Percentiles rank a stretch among this genome's conserved stretches.
Evolutionary conservation across 83 land plant species (phyloP).

Genomic region (Picea abies): DNA sequence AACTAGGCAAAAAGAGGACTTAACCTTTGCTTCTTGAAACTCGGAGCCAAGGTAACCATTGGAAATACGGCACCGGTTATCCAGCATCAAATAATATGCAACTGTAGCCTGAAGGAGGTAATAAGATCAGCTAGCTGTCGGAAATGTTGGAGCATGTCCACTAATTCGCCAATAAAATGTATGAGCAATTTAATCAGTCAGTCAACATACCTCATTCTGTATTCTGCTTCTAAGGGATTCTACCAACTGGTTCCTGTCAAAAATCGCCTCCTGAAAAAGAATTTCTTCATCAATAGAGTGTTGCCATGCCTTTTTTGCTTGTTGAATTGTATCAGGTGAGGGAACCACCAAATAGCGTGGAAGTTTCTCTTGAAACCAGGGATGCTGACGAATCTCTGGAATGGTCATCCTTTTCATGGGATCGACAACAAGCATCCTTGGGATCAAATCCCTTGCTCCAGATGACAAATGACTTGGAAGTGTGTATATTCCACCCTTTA

Average conservation of each 20-base stretch:
- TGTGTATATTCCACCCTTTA: too few relatives aligned
- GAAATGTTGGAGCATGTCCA: neutral
- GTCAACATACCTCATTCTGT: constrained; percentile 64
- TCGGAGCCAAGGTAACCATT: constrained; percentile 90
- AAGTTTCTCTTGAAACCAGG: constrained; percentile 35
- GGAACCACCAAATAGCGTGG: constrained; percentile 39
- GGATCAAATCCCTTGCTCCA: constrained; percentile 56
- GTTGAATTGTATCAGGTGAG: constrained; percentile 44
- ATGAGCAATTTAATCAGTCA: neutral
- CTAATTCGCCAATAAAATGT: neutral
- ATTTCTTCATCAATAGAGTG: constrained; percentile 92
- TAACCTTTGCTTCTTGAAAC: constrained; percentile 81
- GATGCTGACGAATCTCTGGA: constrained; percentile 59
- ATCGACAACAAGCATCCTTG: constrained; percentile 64
- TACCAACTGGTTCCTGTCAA: constrained; percentile 63
- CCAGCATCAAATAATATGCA: constrained; percentile 83
- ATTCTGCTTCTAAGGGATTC: constrained; percentile 80
- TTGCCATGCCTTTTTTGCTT: constrained; percentile 46
- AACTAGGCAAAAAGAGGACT: constrained; percentile 7
- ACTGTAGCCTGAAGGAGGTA: constrained; percentile 79
- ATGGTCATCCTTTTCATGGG: constrained; percentile 55
- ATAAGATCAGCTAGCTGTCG: neutral
- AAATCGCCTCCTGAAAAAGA: constrained; percentile 74
- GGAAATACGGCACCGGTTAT: constrained; percentile 84
- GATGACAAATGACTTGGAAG: constrained; percentile 53